Conservation (phyloP, 2,329 filamentous ascomycete genomes). For the Ophiostoma populinum region DNA sequence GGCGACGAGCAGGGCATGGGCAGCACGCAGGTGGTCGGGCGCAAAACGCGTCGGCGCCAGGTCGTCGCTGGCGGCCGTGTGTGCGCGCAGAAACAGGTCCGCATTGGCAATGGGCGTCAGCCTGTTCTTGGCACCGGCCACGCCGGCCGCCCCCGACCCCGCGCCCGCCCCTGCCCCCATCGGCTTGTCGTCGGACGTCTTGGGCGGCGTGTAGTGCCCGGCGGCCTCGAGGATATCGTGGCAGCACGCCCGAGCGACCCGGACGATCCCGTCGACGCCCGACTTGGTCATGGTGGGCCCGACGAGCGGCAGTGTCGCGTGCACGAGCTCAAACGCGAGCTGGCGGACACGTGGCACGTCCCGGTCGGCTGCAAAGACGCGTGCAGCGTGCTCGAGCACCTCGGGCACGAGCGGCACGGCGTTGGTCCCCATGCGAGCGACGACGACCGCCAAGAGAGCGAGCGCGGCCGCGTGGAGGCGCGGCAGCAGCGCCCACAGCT, state of each 20-base stretch:
- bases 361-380: slow-evolving; percentile 47
- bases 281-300: slow-evolving; percentile 52
- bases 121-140: slow-evolving; percentile 14
- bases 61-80: slow-evolving; percentile 16
- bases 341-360: slow-evolving; percentile 36
- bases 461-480: slow-evolving; percentile 58
- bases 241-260: slow-evolving; percentile 52
- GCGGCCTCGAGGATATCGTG: slow-evolving; percentile 47
- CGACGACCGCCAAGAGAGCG: slow-evolving; percentile 38
- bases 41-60: slow-evolving; percentile 16
- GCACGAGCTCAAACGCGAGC: slow-evolving; percentile 41
- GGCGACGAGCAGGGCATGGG: slow-evolving; percentile 41
- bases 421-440: slow-evolving; percentile 38
- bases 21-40: slow-evolving; percentile 34
- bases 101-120: slow-evolving; percentile 38
- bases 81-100: slow-evolving; percentile 46
- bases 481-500: slow-evolving; percentile 57
- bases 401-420: slow-evolving; percentile 43
- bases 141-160: not conserved
- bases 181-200: slow-evolving; percentile 12
- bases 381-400: slow-evolving; percentile 52
- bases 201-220: slow-evolving; percentile 18
- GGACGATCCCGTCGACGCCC: slow-evolving; percentile 43
- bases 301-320: slow-evolving; percentile 38
- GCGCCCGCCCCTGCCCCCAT: slow-evolving; percentile 8